Evolutionary conservation across 768 basidiomycete species (phyloP).

Genomic region (Macrolepiota albuminosa): DNA sequence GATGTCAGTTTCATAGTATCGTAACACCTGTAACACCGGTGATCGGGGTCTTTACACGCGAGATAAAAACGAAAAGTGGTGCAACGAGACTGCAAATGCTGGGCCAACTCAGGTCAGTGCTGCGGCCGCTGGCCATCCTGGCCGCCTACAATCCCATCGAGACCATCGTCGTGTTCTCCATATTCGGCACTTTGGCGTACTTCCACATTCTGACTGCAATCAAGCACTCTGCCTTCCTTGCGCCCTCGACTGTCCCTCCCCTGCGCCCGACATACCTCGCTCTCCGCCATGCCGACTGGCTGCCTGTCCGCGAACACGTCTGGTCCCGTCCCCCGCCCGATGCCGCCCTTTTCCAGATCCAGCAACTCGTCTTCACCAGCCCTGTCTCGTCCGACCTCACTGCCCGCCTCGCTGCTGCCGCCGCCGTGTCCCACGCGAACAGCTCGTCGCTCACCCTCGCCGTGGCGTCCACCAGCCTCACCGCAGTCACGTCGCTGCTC

Average conservation of each 20-base stretch:
- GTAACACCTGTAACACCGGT: too few species aligned
- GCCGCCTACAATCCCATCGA: conserved; percentile 80
- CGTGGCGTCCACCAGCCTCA: conserved; percentile 25
- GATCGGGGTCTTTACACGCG: too few species aligned
- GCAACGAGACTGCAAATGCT: conserved; percentile 9
- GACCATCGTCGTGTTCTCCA: conserved; percentile 85
- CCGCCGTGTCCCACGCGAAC: conserved; percentile 19
- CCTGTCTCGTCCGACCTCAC: conserved; percentile 30
- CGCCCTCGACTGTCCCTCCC: conserved; percentile 41
- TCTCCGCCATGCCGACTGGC: conserved; percentile 56
- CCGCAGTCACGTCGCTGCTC: conserved; percentile 20
- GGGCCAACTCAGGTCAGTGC: conserved; percentile 49
- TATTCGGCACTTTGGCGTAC: conserved; percentile 89
- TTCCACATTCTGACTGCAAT: conserved; percentile 90
- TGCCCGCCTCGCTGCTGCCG: conserved; percentile 13
- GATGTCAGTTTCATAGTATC: too few species aligned
- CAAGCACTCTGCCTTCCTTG: conserved; percentile 82
- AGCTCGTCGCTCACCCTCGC: conserved; percentile 36
- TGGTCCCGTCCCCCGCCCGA: conserved; percentile 36
- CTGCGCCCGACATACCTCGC: conserved; percentile 55
- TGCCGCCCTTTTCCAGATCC: conserved; percentile 53
- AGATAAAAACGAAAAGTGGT: neutral
- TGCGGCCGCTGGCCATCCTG: conserved; percentile 66
- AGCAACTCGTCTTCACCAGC: conserved; percentile 66
- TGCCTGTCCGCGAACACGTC: conserved; percentile 48